Evolutionary conservation across 176 grass and related monocot genomes (phyloP).

Genomic region (Pontederia crassipes): DNA sequence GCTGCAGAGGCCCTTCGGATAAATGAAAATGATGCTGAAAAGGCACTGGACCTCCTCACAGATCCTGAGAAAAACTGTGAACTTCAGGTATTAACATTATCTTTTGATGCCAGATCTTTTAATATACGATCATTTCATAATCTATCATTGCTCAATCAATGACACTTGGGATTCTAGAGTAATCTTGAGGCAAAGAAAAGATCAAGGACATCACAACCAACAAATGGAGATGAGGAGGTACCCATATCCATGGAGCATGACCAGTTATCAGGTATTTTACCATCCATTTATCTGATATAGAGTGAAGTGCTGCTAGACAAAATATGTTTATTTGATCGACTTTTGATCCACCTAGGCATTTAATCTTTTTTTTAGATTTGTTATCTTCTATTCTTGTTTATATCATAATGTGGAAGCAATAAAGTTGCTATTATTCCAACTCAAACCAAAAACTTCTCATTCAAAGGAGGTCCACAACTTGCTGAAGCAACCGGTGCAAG

Average conservation of each 20-base stretch:
- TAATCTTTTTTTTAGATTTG: background rate
- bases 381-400: background rate
- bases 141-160: slow-evolving; percentile 20
- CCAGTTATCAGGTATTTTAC: slow-evolving; percentile 6
- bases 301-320: background rate
- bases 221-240: slow-evolving; percentile 5
- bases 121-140: background rate
- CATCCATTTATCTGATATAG: background rate
- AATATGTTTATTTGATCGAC: slow-evolving; percentile 1
- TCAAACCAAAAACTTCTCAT: background rate
- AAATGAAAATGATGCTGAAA: slow-evolving; percentile 80
- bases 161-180: slow-evolving; percentile 21
- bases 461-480: background rate
- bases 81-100: slow-evolving; percentile 47
- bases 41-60: slow-evolving; percentile 81
- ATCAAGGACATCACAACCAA: background rate
- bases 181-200: slow-evolving; percentile 50
- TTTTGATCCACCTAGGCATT: slow-evolving; percentile 8
- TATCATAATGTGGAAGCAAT: slow-evolving; percentile 15
- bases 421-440: too few relatives aligned
- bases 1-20: slow-evolving; percentile 72
- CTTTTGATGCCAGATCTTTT: background rate
- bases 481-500: background rate
- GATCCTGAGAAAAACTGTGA: slow-evolving; percentile 74
- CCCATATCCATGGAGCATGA: background rate